Base-by-base conservation (phyloP, 768 basidiomycete genomes). In the Boletus edulis region DNA sequence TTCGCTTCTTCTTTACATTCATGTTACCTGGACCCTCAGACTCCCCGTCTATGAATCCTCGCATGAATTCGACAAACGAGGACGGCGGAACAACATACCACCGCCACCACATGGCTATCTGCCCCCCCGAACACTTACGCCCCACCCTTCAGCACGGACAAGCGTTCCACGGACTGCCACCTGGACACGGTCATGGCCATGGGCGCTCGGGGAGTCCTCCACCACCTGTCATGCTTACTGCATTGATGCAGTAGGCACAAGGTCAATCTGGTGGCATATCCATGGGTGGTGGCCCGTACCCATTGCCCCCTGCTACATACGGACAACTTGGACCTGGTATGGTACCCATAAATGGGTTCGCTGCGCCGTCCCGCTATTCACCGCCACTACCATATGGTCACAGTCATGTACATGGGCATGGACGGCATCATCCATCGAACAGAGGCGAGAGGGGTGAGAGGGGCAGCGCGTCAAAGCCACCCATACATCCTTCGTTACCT, bases 51-150 rank as follows among this genome's bases (percentile, higher is more conserved):
- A 92, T 59, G 89, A 92, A 69, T 81, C 89, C 2, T 92, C 89
- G 1, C 89, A 92, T 58, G 89, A 92, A 66, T 89, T 88, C 40
- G 87, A 89, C 70, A 87, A 84, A 63, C 84, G 86, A 29, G 84
- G 83, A 3, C 83, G 86, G 20, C 78, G 86, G 35, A 70, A 75
- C 70, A 69, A 58, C 68, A 66, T 51, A 39, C 60, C 63, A 27
- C 62, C 66, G 34, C 70, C 57, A 27, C 65, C 62, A 15, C 60
- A 62, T 22, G 67, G 59, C 41, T 64, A 58, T 29, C 66, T 61
- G 13, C 67, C 67, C 1, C n/a, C 75, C 68, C 15, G 65, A 68
- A 32, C 65, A 70, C 39, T 68, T 70, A 44, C 74, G 75, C 27
- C 66, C 73, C 34, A 69, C 72, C 17, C 63, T 67, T 24, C 65